phyloP scores from a whole-genome alignment of 495 filamentous ascomycete genomes.

The Chaetomium tenue region DNA sequence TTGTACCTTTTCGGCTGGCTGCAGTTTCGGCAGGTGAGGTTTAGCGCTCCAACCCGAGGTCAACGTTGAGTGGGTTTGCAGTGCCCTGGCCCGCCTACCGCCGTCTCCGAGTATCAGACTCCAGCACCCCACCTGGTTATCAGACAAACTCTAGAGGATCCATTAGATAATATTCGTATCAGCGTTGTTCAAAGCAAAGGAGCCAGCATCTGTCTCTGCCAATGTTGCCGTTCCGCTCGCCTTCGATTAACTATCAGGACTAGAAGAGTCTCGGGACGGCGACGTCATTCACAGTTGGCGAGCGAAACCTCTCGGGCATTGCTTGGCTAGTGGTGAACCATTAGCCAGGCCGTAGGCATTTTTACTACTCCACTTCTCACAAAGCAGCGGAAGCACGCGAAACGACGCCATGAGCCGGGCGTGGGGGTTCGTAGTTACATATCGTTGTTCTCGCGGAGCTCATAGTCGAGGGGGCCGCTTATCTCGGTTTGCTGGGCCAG shows the following conservation, averaged over 20 bases:
- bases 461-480: conserved; percentile 19
- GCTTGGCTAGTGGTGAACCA: too few relatives aligned
- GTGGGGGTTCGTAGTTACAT: conserved; percentile 21
- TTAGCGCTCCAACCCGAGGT: conserved; percentile 13
- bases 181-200: not conserved
- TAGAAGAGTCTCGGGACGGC: too few relatives aligned
- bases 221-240: too few relatives aligned
- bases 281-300: too few relatives aligned
- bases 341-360: not conserved
- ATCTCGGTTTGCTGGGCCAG: conserved; percentile 34
- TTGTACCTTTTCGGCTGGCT: not conserved
- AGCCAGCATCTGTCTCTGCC: too few relatives aligned
- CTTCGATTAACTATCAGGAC: too few relatives aligned
- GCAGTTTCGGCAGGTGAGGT: conserved; percentile 6
- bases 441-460: not conserved
- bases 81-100: not conserved
- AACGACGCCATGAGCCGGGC: conserved; percentile 20
- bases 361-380: conserved; percentile 12
- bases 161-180: not conserved
- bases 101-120: not conserved
- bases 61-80: not conserved
- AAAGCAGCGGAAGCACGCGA: conserved; percentile 17
- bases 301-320: conserved; percentile 14
- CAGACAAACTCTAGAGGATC: not conserved
- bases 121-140: conserved; percentile 12